Base-by-base conservation (phyloP, 176 grass and related monocot genomes). In the Carex kokanica region DNA sequence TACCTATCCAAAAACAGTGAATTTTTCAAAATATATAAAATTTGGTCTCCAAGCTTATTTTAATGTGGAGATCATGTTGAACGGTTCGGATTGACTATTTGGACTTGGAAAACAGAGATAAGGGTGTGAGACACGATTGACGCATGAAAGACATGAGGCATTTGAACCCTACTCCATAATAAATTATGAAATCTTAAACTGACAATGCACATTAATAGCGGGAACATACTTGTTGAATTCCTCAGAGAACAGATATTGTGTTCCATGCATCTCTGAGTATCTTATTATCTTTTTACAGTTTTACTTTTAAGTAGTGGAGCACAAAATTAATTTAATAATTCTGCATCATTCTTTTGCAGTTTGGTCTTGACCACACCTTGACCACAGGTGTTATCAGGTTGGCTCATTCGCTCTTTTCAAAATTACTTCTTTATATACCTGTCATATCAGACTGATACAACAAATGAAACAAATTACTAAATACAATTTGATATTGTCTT, bases 351-450 rank as follows among this genome's bases (percentile, higher is more conserved):
- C 13, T 74, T 82, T 86, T 92, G 86, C 96, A 99, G 96, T 99
- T 99, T 91, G 96, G 96, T 64, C 93, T 99, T 89, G 96, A 99
- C 78, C 96, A 99, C 89, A 99, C 96, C 10, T 92, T 99, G 88
- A 99, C 93, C 65, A 99, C 96, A 20, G 96, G 96, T 60, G 96
- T 99, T 85, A 99, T 99, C 91, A 99, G 96, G 96, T 99, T 24
- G 18, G 65, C 24, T 23, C 40, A 79, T 55, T 89, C 79, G 20
- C 20, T 53, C 78, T 77, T 83, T 7, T 43, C 55, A 74, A 6
- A 79, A 17, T 74, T 87, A 80, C 17, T 54, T 77, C 24, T 86
- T 84, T 64, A 36, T 75, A 1, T 57, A 81, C 81, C 24, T 27
- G 49, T 82, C 11, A 78, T 11, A 24, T 29, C 32, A 82, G 13